phyloP scores from a whole-genome alignment of 345 rosid species.

The Excoecaria cochinchinensis region DNA sequence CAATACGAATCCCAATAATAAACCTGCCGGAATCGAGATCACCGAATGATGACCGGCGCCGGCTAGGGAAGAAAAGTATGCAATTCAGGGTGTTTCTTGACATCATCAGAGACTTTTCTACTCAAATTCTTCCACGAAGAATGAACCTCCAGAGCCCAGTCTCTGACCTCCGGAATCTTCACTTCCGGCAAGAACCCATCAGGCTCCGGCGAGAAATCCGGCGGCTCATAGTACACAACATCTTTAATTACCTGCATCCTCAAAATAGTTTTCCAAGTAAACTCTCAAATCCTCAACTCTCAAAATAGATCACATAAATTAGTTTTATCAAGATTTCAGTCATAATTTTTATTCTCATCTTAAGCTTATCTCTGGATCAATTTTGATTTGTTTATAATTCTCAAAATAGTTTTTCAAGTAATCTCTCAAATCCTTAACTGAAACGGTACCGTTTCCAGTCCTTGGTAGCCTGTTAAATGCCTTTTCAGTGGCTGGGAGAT shows the following conservation, averaged over 20 bases:
- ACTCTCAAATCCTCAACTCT: too few relatives aligned
- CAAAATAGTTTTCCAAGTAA: slow-evolving; percentile 39
- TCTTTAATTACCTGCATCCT: slow-evolving; percentile 58
- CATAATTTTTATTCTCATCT: too few relatives aligned
- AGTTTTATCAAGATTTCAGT: too few relatives aligned
- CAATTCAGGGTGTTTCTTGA: slow-evolving; percentile 45
- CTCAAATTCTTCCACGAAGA: slow-evolving; percentile 72
- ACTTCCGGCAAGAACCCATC: slow-evolving; percentile 66
- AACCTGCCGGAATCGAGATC: slow-evolving; percentile 85
- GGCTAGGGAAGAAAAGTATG: slow-evolving; percentile 86
- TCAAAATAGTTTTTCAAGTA: too few relatives aligned
- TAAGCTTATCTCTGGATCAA: too few relatives aligned
- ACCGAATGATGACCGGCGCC: slow-evolving; percentile 60
- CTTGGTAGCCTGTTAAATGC: slow-evolving; percentile 55
- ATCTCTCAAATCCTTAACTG: slow-evolving; percentile 10
- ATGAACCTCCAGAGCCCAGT: slow-evolving; percentile 87
- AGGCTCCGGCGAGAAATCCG: slow-evolving; percentile 64
- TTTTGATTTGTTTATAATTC: too few relatives aligned
- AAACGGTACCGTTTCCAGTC: slow-evolving; percentile 31
- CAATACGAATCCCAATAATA: slow-evolving; percentile 97
- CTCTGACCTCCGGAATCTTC: slow-evolving; percentile 55
- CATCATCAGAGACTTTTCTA: slow-evolving; percentile 53
- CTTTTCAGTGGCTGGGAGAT: slow-evolving; percentile 40
- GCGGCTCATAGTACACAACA: slow-evolving; percentile 48
- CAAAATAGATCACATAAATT: too few relatives aligned